Conservation (phyloP, 805 yeast genomes). For the Barnettozyma pratensis region DNA sequence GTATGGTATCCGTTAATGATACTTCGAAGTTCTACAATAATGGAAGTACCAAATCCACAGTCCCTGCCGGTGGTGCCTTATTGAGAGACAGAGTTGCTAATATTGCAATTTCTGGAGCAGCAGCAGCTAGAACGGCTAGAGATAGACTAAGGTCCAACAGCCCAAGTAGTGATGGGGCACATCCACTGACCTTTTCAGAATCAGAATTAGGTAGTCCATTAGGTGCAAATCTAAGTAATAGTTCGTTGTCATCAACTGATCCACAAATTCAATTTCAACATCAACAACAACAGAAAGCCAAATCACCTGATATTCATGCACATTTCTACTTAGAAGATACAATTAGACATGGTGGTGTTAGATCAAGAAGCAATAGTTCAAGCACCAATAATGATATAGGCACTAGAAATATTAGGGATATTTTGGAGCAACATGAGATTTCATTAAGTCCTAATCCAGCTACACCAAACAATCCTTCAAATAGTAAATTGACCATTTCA, state of each 20-base stretch:
- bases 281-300: slow-evolving; percentile 14
- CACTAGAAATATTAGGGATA: slow-evolving; percentile 11
- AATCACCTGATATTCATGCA: slow-evolving; percentile 66
- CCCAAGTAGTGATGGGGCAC: slow-evolving; percentile 5
- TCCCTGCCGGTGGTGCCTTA: slow-evolving; percentile 43
- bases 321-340: slow-evolving; percentile 72
- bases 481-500: slow-evolving; percentile 10
- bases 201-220: slow-evolving; percentile 1
- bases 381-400: slow-evolving; percentile 16
- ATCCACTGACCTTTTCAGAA: neutral
- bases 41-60: slow-evolving; percentile 24
- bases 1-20: neutral
- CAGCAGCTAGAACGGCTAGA: slow-evolving; percentile 35
- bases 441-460: neutral
- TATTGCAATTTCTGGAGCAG: slow-evolving; percentile 35
- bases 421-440: slow-evolving; percentile 5
- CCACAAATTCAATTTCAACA: neutral
- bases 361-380: slow-evolving; percentile 28
- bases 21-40: neutral
- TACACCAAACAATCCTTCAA: slow-evolving; percentile 4
- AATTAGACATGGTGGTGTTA: slow-evolving; percentile 41
- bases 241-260: slow-evolving; percentile 19
- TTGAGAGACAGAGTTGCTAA: slow-evolving; percentile 34
- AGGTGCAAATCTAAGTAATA: slow-evolving; percentile 14
- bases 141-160: slow-evolving; percentile 16